Percentiles rank a stretch among this genome's conserved stretches.
These are phyloP conservation scores for Calonectria ilicicola DNA, from an alignment of 2,329 filamentous ascomycete genomes.

Conservation along the genomic window DNA sequence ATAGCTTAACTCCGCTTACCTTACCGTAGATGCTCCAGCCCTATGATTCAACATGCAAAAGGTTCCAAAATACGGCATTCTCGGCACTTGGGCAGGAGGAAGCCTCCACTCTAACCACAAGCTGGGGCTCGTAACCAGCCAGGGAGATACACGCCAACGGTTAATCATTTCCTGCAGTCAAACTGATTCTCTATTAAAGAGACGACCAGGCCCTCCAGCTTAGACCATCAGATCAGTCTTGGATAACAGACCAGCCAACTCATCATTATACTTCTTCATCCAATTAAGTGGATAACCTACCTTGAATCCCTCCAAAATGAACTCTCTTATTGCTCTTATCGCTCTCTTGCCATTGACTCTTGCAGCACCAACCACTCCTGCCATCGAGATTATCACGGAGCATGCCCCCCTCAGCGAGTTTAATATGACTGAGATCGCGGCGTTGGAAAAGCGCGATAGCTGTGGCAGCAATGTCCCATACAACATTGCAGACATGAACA, in stretches of 20 bases:
- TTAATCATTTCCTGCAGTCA: neutral
- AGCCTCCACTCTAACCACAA: neutral
- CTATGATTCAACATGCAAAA: neutral
- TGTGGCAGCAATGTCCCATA: neutral
- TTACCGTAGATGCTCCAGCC: neutral
- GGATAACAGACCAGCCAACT: neutral
- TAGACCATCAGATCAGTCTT: neutral
- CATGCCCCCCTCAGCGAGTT: neutral
- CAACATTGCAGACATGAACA: neutral
- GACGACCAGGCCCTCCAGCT: neutral
- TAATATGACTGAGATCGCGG: neutral
- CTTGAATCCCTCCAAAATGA: neutral
- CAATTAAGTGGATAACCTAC: neutral
- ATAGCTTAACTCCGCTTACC: neutral
- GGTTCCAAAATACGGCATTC: neutral
- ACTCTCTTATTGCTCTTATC: neutral
- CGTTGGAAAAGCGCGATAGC: neutral
- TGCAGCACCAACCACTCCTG: neutral
- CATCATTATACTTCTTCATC: neutral
- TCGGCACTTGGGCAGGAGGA: neutral
- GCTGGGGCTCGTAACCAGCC: neutral
- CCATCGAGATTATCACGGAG: neutral
- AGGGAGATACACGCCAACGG: neutral
- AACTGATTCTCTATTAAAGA: neutral
- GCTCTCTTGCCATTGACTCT: neutral